These are phyloP conservation scores for Pythium biforme DNA, from an alignment of 352 stramenopile genomes.

Conservation along the genomic window DNA sequence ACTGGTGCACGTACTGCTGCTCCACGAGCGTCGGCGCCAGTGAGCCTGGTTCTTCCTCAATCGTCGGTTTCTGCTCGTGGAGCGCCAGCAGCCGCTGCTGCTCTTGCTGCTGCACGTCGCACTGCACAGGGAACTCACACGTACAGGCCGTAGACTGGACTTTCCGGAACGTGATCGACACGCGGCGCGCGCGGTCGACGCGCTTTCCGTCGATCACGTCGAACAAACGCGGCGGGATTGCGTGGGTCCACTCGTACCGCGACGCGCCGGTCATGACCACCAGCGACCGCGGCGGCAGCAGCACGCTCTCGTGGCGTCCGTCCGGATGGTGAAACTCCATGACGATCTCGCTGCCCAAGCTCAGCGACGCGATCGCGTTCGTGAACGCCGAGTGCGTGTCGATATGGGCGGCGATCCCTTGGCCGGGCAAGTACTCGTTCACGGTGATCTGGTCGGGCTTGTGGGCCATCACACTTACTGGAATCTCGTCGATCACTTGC, in stretches of 20 bases:
- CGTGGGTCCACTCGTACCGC: constrained; percentile 89
- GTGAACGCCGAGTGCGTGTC: constrained; percentile 90
- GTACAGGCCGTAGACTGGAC: constrained; percentile 65
- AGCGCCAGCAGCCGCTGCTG: constrained; percentile 6
- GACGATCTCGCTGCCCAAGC: constrained; percentile 73
- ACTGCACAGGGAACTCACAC: constrained; percentile 70
- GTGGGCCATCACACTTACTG: constrained; percentile 48
- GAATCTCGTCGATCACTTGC: constrained; percentile 53
- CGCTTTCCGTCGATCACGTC: constrained; percentile 82
- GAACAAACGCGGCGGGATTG: constrained; percentile 77
- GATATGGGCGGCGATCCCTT: constrained; percentile 86
- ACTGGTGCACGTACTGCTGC: constrained; percentile 82
- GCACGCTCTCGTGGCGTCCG: constrained; percentile 51
- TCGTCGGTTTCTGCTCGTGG: constrained; percentile 8
- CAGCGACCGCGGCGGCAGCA: constrained; percentile 72
- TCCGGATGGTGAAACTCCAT: constrained; percentile 84
- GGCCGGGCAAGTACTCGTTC: constrained; percentile 89
- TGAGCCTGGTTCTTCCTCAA: constrained; percentile 25
- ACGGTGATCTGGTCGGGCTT: constrained; percentile 79
- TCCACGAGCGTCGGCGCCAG: constrained; percentile 65
- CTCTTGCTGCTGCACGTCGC: constrained; percentile 41
- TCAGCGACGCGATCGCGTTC: constrained; percentile 78
- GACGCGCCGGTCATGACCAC: constrained; percentile 81
- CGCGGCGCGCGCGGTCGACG: constrained; percentile 54
- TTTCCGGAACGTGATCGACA: constrained; percentile 90